Evolutionary conservation across 495 filamentous ascomycete genomes (phyloP).

Genomic region (Podospora pseudoanserina): DNA sequence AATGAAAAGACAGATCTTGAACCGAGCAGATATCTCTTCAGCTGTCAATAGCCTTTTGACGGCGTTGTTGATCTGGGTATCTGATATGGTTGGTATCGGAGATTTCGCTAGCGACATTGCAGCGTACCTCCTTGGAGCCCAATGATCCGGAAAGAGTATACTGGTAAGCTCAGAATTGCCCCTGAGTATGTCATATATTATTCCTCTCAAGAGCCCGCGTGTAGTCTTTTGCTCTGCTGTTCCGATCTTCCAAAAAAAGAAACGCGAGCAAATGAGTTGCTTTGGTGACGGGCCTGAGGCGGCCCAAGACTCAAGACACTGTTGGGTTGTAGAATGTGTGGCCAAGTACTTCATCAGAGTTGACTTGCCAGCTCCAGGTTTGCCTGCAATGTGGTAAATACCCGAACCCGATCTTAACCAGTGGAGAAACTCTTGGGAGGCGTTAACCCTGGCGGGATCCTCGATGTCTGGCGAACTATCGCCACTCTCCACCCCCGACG

Average conservation of each 20-base stretch:
- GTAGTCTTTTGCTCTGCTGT: constrained; percentile 37
- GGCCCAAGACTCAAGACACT: background rate
- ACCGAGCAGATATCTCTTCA: constrained; percentile 23
- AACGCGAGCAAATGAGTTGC: constrained; percentile 33
- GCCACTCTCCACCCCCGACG: too few relatives aligned
- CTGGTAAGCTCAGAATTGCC: background rate
- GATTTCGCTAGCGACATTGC: background rate
- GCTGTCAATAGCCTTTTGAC: constrained; percentile 29
- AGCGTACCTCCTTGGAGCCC: background rate
- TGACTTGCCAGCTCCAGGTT: constrained; percentile 6
- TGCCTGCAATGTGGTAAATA: constrained; percentile 1
- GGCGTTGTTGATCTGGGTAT: background rate
- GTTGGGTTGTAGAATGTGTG: background rate
- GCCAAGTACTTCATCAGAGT: constrained; percentile 8
- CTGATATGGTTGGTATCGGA: background rate
- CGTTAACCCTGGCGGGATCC: background rate
- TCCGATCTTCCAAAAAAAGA: constrained; percentile 48
- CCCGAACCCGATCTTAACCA: background rate
- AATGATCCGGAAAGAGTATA: background rate
- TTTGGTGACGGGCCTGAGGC: background rate
- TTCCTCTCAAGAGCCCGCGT: constrained; percentile 36
- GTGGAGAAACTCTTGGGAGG: background rate
- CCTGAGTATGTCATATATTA: constrained; percentile 16
- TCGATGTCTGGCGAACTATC: background rate
- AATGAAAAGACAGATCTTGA: constrained; percentile 21